Evolutionary conservation across 2,329 filamentous ascomycete species (phyloP).

Genomic region (Salinomyces thailandicus): DNA sequence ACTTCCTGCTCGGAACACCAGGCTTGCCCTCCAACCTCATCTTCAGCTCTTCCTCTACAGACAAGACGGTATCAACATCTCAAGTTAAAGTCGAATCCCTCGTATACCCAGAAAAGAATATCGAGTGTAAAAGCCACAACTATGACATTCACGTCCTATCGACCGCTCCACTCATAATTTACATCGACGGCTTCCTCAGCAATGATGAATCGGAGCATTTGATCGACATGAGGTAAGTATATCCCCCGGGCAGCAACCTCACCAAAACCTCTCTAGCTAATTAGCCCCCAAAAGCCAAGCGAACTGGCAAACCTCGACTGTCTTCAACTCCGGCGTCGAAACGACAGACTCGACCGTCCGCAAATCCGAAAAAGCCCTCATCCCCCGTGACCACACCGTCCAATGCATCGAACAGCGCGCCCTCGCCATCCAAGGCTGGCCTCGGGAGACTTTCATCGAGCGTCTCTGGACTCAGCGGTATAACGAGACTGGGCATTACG

Average conservation of each 20-base stretch:
- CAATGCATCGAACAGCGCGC: slow-evolving; percentile 51
- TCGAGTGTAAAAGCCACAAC: slow-evolving; percentile 30
- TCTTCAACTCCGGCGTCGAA: slow-evolving; percentile 41
- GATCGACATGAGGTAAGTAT: slow-evolving; percentile 41
- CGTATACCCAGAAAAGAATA: slow-evolving; percentile 29
- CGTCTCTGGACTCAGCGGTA: slow-evolving; percentile 52
- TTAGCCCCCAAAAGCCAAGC: slow-evolving; percentile 24
- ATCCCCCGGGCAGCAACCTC: not conserved
- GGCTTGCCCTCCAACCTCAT: slow-evolving; percentile 10
- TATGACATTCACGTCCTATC: slow-evolving; percentile 41
- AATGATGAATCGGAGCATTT: slow-evolving; percentile 40
- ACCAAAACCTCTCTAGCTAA: not conserved
- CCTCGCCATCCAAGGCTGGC: slow-evolving; percentile 51
- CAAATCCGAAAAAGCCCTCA: slow-evolving; percentile 43
- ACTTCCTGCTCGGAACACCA: slow-evolving; percentile 23
- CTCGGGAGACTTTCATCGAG: slow-evolving; percentile 47
- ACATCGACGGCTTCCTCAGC: slow-evolving; percentile 47
- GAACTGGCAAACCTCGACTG: slow-evolving; percentile 45
- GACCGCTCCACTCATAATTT: slow-evolving; percentile 46
- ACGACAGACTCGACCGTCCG: slow-evolving; percentile 40
- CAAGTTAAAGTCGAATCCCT: slow-evolving; percentile 28
- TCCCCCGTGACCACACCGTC: slow-evolving; percentile 39
- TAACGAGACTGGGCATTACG: slow-evolving; percentile 47
- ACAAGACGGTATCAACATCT: slow-evolving; percentile 8
- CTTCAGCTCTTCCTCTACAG: not conserved